These are phyloP conservation scores for Protomyces pachydermus DNA, from an alignment of 1,139 yeast species.

Conservation along the genomic window DNA sequence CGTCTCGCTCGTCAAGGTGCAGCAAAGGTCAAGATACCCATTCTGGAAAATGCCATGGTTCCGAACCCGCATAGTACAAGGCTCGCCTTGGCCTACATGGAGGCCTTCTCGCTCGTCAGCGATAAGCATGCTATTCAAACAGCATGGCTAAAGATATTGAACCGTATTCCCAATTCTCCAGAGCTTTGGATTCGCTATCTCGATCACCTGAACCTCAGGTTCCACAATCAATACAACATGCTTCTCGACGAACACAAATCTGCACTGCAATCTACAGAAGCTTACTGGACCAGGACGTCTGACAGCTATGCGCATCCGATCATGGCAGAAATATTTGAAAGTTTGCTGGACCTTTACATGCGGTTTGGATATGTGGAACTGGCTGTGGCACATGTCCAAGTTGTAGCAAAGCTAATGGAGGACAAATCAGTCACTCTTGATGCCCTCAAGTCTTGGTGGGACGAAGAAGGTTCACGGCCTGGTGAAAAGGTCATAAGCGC, in stretches of 20 bases:
- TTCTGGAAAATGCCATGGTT: not conserved
- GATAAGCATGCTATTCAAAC: not conserved
- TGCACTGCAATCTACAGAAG: not conserved
- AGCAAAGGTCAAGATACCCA: not conserved
- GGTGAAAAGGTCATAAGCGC: not conserved
- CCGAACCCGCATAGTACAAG: not conserved
- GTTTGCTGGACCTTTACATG: not conserved
- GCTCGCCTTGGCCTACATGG: not conserved
- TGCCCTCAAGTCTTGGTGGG: not conserved
- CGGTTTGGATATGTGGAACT: not conserved
- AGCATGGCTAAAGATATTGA: not conserved
- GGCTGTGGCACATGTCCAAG: not conserved
- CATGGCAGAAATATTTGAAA: not conserved
- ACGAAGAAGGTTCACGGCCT: not conserved
- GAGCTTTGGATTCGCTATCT: not conserved
- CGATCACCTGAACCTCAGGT: not conserved
- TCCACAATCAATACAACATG: not conserved
- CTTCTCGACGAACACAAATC: not conserved
- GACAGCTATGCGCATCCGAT: not conserved
- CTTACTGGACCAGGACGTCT: too few species aligned
- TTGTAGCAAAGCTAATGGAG: not conserved
- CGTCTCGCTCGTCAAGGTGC: not conserved
- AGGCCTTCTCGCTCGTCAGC: not conserved
- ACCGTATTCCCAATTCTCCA: not conserved
- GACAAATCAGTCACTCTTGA: not conserved